Conservation (phyloP, 2,329 filamentous ascomycete genomes). For the Aspergillus quadrilineatus region DNA sequence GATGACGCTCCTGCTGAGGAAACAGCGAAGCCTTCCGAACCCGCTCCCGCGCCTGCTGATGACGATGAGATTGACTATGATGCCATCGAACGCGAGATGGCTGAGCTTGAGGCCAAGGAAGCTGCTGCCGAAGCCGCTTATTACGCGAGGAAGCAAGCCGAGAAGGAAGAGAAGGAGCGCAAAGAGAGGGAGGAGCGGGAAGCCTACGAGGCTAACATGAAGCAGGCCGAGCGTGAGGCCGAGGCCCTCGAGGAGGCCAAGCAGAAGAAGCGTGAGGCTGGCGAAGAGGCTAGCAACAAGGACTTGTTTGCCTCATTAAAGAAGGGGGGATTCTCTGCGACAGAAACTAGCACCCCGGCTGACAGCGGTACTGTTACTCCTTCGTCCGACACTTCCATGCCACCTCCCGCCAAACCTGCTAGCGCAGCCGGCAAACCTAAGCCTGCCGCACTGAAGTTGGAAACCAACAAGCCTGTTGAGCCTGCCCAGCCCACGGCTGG, state of each 20-base stretch:
- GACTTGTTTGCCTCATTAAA: constrained; percentile 47
- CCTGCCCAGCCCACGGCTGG: constrained; percentile 90
- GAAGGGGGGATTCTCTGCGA: constrained; percentile 39
- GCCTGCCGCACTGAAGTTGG: constrained; percentile 83
- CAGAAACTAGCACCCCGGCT: constrained; percentile 40
- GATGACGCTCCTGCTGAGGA: constrained; percentile 45
- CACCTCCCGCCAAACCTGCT: constrained; percentile 54
- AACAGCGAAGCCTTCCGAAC: constrained; percentile 32
- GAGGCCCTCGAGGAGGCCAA: constrained; percentile 48
- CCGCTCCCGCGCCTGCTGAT: constrained; percentile 33
- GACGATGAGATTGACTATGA: constrained; percentile 47
- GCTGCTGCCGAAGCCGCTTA: constrained; percentile 47
- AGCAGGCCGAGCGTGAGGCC: constrained; percentile 49
- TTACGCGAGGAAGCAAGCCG: constrained; percentile 74
- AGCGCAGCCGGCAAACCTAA: constrained; percentile 68
- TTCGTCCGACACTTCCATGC: constrained; percentile 47
- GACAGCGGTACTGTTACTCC: constrained; percentile 50
- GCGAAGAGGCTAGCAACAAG: constrained; percentile 36
- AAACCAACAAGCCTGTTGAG: constrained; percentile 83
- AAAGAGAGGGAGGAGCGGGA: constrained; percentile 49
- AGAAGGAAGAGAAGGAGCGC: constrained; percentile 57
- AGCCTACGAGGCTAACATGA: constrained; percentile 49
- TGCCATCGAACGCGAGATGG: constrained; percentile 49
- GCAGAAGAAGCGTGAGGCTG: constrained; percentile 41
- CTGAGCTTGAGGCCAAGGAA: constrained; percentile 49